Evolutionary conservation across 2,329 filamentous ascomycete species (phyloP), one percentile per base, ranked within the genome.

Genomic region (Sporothrix pseudoabietina): DNA sequence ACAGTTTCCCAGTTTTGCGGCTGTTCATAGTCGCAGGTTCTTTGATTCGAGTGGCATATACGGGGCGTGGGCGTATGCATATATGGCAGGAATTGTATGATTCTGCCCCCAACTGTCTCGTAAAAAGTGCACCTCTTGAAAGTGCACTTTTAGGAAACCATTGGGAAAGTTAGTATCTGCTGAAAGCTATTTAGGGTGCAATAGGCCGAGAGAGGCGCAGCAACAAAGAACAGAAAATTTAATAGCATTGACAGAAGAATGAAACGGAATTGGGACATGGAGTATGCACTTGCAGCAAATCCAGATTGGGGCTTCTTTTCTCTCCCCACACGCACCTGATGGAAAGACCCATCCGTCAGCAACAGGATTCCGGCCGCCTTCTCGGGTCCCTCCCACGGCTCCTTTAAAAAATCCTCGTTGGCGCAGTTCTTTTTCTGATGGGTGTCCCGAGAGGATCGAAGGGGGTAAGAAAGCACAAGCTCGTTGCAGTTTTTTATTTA

Each of bases 291-390:
- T 22, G 8, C 49, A 54, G 5, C 52, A 26, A 3, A 55, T 26
- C n/a, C 52, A 55, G 52, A 55, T 9, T 12, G 9, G 10, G 52
- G n/a, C 22, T 44, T 39, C 19, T 14, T 49, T 6, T 49, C 26
- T 4, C 59, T 14, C 35, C 26, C 35, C 35, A 63, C 59, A 63
- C 32, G 4, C 35, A 32, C 47, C 26, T 6, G n/a, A 10, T 55
- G 22, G 22, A 26, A 49, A 49, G 44, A 19, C 12, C 14, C 1
- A 12, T 14, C 44, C 22, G 9, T 52, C 41, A 55, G 30, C 16
- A 52, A 35, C n/a, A 65, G 57, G 57, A 71, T 65, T 30, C 44
- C 14, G 70, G 70, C 47, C 59, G 47, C 59, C 12, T 71, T 65
- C 47, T 71, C 59, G 57, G 70, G 57, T 54, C 59, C 44, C 70